phyloP scores from a whole-genome alignment of 2,329 filamentous ascomycete species.

The Fusarium albidum region DNA sequence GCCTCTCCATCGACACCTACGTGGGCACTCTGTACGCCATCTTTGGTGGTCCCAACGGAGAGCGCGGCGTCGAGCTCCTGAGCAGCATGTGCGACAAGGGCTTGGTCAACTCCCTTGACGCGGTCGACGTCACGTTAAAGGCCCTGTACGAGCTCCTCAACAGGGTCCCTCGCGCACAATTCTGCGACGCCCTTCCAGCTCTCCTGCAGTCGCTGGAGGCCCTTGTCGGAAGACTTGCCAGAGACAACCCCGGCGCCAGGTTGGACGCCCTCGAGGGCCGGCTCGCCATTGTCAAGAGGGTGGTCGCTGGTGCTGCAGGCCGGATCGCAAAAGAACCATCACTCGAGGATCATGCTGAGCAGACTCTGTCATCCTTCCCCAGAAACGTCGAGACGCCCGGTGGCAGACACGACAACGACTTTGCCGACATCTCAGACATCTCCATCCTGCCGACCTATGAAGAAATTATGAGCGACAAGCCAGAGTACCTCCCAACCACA shows the following conservation, averaged over 20 bases:
- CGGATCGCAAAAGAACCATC: not conserved
- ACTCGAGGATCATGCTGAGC: not conserved
- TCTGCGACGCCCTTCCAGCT: not conserved
- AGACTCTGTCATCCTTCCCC: not conserved
- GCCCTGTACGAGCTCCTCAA: constrained; percentile 3
- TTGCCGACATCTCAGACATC: constrained; percentile 25
- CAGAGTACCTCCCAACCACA: constrained; percentile 11
- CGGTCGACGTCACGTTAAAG: not conserved
- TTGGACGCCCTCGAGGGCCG: not conserved
- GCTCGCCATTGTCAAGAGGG: constrained; percentile 1
- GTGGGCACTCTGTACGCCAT: constrained; percentile 44
- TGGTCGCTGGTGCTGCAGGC: not conserved
- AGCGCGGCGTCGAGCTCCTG: constrained; percentile 38
- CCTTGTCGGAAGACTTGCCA: not conserved
- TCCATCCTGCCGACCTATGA: constrained; percentile 10
- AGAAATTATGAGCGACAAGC: constrained; percentile 2
- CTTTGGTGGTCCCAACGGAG: constrained; percentile 43
- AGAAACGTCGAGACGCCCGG: not conserved
- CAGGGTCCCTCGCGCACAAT: not conserved
- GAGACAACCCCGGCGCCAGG: not conserved
- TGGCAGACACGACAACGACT: constrained; percentile 28
- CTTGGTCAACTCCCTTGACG: not conserved
- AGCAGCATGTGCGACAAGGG: not conserved
- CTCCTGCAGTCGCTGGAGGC: not conserved
- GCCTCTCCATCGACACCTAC: constrained; percentile 46